These are phyloP conservation scores for Nakazawaea molendinolei DNA, from an alignment of 805 yeast species.

Conservation along the genomic window DNA sequence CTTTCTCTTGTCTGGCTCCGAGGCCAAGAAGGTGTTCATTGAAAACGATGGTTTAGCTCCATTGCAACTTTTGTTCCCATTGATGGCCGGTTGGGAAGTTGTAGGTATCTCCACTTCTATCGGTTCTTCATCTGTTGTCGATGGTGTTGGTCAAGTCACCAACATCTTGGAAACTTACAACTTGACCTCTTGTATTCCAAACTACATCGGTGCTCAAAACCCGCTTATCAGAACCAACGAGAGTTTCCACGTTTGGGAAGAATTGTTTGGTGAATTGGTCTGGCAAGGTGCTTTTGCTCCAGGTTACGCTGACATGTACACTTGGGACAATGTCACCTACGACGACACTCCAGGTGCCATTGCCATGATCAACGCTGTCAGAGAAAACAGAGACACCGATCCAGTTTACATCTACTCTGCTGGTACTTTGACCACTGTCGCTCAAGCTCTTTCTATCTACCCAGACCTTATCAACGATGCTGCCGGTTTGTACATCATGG, in stretches of 20 bases:
- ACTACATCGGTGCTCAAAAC: conserved; percentile 27
- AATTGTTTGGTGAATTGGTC: conserved; percentile 30
- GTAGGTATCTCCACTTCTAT: conserved; percentile 33
- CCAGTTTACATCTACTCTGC: conserved; percentile 32
- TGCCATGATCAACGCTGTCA: conserved; percentile 34
- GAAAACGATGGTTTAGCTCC: conserved; percentile 37
- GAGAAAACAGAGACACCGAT: conserved; percentile 27
- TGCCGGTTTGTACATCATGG: conserved; percentile 35
- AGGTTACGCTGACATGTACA: conserved; percentile 25
- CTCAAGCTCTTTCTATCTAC: conserved; percentile 35
- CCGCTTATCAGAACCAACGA: conserved; percentile 33
- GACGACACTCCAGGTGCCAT: conserved; percentile 29
- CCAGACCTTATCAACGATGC: conserved; percentile 33
- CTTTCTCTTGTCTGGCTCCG: conserved; percentile 1
- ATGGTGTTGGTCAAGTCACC: conserved; percentile 29
- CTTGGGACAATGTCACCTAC: conserved; percentile 26
- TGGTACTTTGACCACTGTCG: conserved; percentile 37
- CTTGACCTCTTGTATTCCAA: conserved; percentile 26
- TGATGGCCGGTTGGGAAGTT: conserved; percentile 32
- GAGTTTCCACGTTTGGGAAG: conserved; percentile 32
- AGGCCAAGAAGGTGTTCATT: conserved; percentile 29
- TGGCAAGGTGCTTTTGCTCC: conserved; percentile 36
- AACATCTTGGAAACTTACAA: conserved; percentile 26
- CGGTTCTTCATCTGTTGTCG: conserved; percentile 33
- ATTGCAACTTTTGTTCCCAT: conserved; percentile 29